Base-by-base conservation (phyloP, 306 rosid genomes). In the Cucurbita maxima region DNA sequence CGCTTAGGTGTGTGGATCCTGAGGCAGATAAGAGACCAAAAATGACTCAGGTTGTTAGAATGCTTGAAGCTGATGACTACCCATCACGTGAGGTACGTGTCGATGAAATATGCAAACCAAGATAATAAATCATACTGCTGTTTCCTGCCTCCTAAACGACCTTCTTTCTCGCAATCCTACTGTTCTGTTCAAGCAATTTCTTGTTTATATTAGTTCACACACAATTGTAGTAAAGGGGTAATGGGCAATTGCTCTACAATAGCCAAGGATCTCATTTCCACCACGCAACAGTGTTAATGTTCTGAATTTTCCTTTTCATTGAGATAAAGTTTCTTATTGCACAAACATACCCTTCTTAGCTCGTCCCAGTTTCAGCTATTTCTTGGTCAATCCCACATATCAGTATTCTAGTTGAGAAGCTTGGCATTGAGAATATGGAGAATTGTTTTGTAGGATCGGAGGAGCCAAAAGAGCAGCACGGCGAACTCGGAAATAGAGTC, bases 21-120 rank as follows among this genome's bases (percentile, higher is more conserved):
- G 97, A 90, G 76, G 76, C 97, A 14, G 88, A 86, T 12, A 93
- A 88, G 79, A 83, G 98, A 77, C 98, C 98, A 34, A 90, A 86
- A 87, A 93, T 93, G 98, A 83, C 94, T 81, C 98, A 93, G 76
- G 94, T 87, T 75, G 97, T 86, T 36, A 80, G 97, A 64, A 93
- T 93, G 96, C 90, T 93, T 0, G 98, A 93, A 88, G 91, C 87
- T 38, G 98, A 93, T 4, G 97, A 93, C 71, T 86, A 90, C 84
- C 93, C 96, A 62, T 80, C 81, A 52, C 96, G 86, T 34, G 97
- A 93, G 98, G 98, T 73, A 90, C 97, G 98, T 60, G 75, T 71
- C 72, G 16, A 34, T 72, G 58, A 36, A 72, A 52, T 69, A 20
- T 45, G 37, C 48, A 22, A 69, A 40, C 16, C 34, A 14, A 44